These are phyloP conservation scores for Coprinellus micaceus DNA, from an alignment of 768 basidiomycete genomes.

Conservation along the genomic window DNA sequence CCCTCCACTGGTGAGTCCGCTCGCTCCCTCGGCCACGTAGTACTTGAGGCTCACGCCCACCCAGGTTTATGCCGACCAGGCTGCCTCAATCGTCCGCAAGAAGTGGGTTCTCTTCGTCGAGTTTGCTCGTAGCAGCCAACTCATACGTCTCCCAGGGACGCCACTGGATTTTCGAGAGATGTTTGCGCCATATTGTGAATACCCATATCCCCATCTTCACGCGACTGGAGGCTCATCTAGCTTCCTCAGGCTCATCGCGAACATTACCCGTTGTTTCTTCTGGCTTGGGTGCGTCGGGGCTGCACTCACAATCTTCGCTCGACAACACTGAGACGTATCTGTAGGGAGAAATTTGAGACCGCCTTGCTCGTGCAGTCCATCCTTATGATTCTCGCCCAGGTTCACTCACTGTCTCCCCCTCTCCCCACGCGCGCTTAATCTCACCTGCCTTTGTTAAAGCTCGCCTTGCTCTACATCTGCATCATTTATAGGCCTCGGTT, in stretches of 20 bases:
- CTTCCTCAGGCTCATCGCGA: conserved; percentile 61
- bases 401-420: conserved; percentile 25
- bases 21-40: conserved; percentile 6
- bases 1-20: conserved; percentile 59
- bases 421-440: conserved; percentile 2
- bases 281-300: conserved; percentile 61
- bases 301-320: background rate
- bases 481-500: conserved; percentile 62
- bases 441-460: too few relatives aligned
- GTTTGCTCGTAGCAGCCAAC: too few relatives aligned
- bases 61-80: conserved; percentile 82
- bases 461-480: conserved; percentile 79
- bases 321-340: background rate
- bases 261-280: conserved; percentile 87
- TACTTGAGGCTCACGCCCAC: too few relatives aligned
- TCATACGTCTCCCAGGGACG: too few relatives aligned
- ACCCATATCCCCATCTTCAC: conserved; percentile 5
- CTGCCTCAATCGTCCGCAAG: conserved; percentile 75
- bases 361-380: conserved; percentile 78
- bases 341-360: conserved; percentile 64
- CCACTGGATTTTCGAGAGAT: conserved; percentile 83
- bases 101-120: conserved; percentile 39
- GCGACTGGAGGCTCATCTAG: background rate
- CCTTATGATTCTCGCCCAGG: conserved; percentile 83
- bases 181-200: conserved; percentile 79